Evolutionary conservation across 2,329 filamentous ascomycete genomes (phyloP), one percentile per base, ranked within the genome.

Genomic region (Xenoacremonium recifei): DNA sequence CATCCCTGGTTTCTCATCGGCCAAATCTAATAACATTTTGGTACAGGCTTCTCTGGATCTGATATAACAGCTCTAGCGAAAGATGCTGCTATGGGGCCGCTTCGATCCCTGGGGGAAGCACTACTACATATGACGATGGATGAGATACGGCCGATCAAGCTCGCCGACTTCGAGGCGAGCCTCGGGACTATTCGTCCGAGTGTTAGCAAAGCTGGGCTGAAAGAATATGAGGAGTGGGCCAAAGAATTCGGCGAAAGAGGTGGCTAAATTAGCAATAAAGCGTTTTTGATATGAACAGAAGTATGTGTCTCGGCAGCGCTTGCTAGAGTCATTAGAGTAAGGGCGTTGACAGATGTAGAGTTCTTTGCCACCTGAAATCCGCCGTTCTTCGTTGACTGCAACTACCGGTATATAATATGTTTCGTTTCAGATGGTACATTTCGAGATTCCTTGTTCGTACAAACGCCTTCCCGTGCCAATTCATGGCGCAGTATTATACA

Each of bases 51-150:
- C 68, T 96, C 90, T 7, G 93, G 93, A 33, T 96, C 90, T 2
- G 93, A 99, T 59, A 96, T 99, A 51, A 97, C 93, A 17, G 91
- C 93, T 2, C 73, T 99, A 7, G 93, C 93, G 6, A 99, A 99
- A 67, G 93, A 99, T 62, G 93, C 93, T 7, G 93, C 93, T 3
- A 99, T 99, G 93, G 92, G 93, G 0, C 93, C 93, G 1, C 72
- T 99, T 11, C 81, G 93, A 21, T 92, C 89, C 39, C 73, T 97
- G 3, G 93, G 93, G 19, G 93, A 97, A 63, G 89, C 87, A 30
- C 71, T 99, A 21, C 74, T 99, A 23, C 84, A 88, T 51, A 97
- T 95, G 76, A 87, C 86, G 0, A 95, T 93, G 79, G 93, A 99
- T 47, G 82, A 97, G 54, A 97, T 99, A 53, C 78, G 91, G 11